Conservation (phyloP, 305 asterid genomes). For the Fraxinus paxiana region DNA sequence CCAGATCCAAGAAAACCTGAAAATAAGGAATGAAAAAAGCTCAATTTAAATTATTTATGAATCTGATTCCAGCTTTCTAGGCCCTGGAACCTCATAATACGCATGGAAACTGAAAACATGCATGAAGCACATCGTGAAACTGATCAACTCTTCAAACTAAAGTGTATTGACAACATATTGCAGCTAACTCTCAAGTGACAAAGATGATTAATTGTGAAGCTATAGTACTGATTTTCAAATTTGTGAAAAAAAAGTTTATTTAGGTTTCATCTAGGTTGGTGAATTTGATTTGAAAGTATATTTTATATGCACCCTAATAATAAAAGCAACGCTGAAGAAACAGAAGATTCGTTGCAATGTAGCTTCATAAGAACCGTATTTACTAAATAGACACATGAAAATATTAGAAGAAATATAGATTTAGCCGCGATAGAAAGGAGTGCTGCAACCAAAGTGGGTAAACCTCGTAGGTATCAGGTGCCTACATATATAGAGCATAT, state of each 20-base stretch:
- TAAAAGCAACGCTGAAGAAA: background rate
- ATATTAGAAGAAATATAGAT: background rate
- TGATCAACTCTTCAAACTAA: constrained; percentile 4
- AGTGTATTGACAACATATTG: constrained; percentile 7
- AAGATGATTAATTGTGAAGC: constrained; percentile 12
- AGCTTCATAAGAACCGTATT: background rate
- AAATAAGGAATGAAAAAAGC: constrained; percentile 26
- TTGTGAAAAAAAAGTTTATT: constrained; percentile 8
- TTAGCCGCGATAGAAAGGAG: background rate
- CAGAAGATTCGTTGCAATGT: background rate
- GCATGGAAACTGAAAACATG: background rate
- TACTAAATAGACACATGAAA: background rate
- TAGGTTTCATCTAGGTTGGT: background rate
- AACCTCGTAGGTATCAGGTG: background rate
- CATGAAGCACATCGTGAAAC: constrained; percentile 12
- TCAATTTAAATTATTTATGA: constrained; percentile 14
- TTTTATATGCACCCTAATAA: background rate
- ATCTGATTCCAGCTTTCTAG: constrained; percentile 15
- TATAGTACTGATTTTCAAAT: constrained; percentile 6
- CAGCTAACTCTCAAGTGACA: constrained; percentile 5
- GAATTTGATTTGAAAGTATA: constrained; percentile 2
- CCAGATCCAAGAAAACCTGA: constrained; percentile 87
- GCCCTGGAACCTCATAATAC: constrained; percentile 14
- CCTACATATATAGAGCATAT: background rate
- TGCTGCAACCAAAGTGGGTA: background rate